These are phyloP conservation scores for Moringa oleifera DNA, from an alignment of 345 rosid genomes.

Conservation along the genomic window DNA sequence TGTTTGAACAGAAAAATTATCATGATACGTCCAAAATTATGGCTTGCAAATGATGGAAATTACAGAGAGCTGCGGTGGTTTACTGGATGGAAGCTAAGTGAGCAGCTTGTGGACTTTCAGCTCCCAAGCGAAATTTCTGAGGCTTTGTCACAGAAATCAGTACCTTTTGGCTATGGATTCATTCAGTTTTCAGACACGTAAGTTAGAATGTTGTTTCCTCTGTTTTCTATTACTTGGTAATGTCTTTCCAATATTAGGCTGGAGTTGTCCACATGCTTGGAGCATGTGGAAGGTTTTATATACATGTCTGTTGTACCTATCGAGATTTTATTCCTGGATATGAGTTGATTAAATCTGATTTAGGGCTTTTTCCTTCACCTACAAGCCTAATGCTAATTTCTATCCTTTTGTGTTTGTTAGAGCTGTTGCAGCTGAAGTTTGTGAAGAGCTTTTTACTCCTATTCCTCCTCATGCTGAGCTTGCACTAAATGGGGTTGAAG, in stretches of 20 bases:
- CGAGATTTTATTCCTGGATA: neutral
- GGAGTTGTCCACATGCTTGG: too few species aligned
- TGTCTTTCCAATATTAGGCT: neutral
- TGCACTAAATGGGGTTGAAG: conserved; percentile 91
- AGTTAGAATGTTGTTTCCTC: conserved; percentile 14
- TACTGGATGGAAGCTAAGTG: conserved; percentile 76
- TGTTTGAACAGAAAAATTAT: conserved; percentile 76
- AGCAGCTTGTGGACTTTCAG: conserved; percentile 67
- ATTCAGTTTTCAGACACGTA: conserved; percentile 86
- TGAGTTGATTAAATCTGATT: neutral
- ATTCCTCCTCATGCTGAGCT: conserved; percentile 93
- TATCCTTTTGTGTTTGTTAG: conserved; percentile 28
- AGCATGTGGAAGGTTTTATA: neutral
- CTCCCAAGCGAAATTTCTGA: conserved; percentile 66
- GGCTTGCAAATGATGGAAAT: conserved; percentile 92
- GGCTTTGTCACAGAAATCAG: conserved; percentile 69
- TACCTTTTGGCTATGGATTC: conserved; percentile 86
- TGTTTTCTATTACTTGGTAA: neutral
- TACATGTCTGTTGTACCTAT: neutral
- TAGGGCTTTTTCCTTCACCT: neutral
- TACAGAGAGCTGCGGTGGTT: conserved; percentile 91
- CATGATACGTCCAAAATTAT: conserved; percentile 91
- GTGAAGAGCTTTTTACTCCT: conserved; percentile 86
- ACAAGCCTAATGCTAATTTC: neutral
- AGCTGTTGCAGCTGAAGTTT: conserved; percentile 91